Base-by-base conservation (phyloP, 441 rosid genomes). In the Pelargonium exstipulatum region DNA sequence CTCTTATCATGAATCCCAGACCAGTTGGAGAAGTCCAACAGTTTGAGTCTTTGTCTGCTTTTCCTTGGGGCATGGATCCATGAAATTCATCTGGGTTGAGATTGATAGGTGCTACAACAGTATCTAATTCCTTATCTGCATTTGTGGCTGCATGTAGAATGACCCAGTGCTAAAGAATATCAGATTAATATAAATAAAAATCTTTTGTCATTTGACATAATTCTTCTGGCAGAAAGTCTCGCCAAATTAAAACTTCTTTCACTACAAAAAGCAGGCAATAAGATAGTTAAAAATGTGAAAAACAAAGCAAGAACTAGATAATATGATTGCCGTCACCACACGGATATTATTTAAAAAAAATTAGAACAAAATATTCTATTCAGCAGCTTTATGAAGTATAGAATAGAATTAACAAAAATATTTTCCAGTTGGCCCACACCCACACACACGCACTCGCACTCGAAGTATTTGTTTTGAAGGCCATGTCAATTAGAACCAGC, bases 1-100 rank as follows among this genome's bases (percentile, higher is more conserved):
- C 99, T 81, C 99, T 82, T 67, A 95, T 86, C 97, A 85, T 88
- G 85, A 92, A 95, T 26, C 98, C 96, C 74, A 64, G 80, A 64
- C 97, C 96, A 81, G 85, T 84, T 5, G 99, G 95, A 83, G 92
- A 88, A 67, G 77, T 74, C 99, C 99, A 95, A 86, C 98, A 95
- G 80, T 86, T 83, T 70, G 94, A 78, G 77, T 88, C 98, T 69
- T 79, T 81, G 69, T 85, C 89, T 63, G 84, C 85, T 79, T 72
- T 85, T 70, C 84, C 94, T 70, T 83, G 81, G 65, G 68, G 85
- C 77, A 92, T 74, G 79, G 92, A 83, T 71, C 94, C 82, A 29
- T 80, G 79, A 79, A 89, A 85, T 73, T 85, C 84, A 78, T 85
- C 82, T 71, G 71, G 78, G 77, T 87, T 89, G 79, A 92, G 76